Evolutionary conservation across 169 alveolate genomes (phyloP), one percentile per base, ranked within the genome.

Genomic region (Plasmodium gallinaceum): DNA sequence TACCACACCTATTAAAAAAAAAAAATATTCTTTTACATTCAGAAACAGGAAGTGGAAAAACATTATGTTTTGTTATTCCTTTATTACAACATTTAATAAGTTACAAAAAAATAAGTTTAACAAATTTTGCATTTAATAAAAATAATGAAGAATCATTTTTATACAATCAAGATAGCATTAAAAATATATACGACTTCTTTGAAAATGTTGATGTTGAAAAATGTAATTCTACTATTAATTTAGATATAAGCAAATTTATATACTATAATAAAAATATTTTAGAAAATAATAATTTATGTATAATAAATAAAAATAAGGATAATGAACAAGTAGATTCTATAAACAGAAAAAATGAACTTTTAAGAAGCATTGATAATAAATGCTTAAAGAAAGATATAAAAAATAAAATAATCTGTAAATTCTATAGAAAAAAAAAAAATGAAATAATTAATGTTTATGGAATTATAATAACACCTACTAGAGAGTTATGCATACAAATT

Each of bases 31-130:
- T 97, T 18, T 98, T 98, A 6, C 93, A 96, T 52, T 98, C 99
- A 9, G 98, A 96, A 76, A 97, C 99, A 37, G 98, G 98, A n/a
- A 93, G 96, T 22, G 98, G 98, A 14, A 96, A 96, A 93, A 95
- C 98, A 1, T 96, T 96, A 54, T 91, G 98, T 8, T 96, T 95
- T 88, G 96, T 94, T 12, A 92, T 96, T 16, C 99, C 99, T 43
- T 93, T 97, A 39, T 88, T 97, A 12, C 95, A 97, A 88, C 73
- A 80, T 76, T 83, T 96, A 16, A 16, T 48, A 14, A 16, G 7
- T 16, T 37, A 20, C 42, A 42, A 73, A 9, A 57, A 60, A 32
- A 22, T 20, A 24, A 45, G 10, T 8, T 9, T 7, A 54, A 70
- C 24, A 32, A 57, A 37, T 7, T 37, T 16, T 10, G 64, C 1